A percentile compares a stretch with the other conserved stretches of the same genome.
Evolutionary conservation across 2,329 filamentous ascomycete species (phyloP).

Genomic region (Sclerotinia spermophila): DNA sequence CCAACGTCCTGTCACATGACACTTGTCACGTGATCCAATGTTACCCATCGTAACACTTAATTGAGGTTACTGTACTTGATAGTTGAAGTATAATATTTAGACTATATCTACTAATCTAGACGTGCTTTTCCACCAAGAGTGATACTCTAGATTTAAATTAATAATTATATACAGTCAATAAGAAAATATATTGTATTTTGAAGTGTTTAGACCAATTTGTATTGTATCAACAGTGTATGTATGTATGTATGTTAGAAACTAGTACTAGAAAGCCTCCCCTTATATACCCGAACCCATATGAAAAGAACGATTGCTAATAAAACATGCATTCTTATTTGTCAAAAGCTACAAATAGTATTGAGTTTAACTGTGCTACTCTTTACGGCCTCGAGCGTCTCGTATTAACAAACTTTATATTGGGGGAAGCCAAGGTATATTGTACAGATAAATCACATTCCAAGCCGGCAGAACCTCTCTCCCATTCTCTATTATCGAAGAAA

Average conservation of each 20-base stretch:
- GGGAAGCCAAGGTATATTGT: not conserved
- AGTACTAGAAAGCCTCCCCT: not conserved
- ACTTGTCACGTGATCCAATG: no score
- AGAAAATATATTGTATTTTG: not conserved
- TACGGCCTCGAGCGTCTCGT: not conserved
- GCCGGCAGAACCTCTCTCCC: not conserved
- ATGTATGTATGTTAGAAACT: no score
- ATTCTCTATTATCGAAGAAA: not conserved
- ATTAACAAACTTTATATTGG: conserved; percentile 2
- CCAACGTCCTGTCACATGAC: not conserved
- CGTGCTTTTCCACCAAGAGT: not conserved
- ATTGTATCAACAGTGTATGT: not conserved
- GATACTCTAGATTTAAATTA: not conserved
- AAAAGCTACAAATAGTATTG: no score
- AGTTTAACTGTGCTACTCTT: not conserved
- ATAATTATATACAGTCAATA: not conserved
- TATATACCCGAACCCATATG: not conserved
- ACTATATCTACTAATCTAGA: not conserved
- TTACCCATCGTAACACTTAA: no score
- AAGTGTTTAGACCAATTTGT: not conserved
- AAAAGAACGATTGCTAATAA: not conserved
- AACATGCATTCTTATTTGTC: not conserved
- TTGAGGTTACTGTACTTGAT: no score
- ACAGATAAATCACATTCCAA: not conserved
- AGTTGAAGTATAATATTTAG: not conserved